A percentile compares a stretch with the other conserved stretches of the same genome.
These are phyloP conservation scores for Carpinus viminea DNA, from an alignment of 306 rosid species.

Conservation along the genomic window DNA sequence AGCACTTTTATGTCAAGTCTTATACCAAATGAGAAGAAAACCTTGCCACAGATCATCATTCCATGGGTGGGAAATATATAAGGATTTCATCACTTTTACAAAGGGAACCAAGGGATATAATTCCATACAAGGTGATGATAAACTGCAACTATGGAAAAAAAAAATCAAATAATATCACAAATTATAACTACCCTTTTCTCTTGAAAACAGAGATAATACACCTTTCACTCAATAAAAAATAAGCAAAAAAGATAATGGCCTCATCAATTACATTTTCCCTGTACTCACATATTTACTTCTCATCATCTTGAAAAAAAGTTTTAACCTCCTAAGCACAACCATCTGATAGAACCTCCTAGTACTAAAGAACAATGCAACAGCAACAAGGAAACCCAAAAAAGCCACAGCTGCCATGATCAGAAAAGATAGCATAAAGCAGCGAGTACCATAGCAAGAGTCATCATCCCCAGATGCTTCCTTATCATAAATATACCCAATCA, in stretches of 20 bases:
- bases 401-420: constrained; percentile 70
- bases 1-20: no score
- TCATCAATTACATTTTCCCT: not conserved
- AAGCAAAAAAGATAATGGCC: not conserved
- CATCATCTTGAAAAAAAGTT: constrained; percentile 28
- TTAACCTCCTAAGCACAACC: constrained; percentile 52
- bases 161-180: no score
- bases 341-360: constrained; percentile 61
- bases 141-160: not conserved
- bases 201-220: not conserved
- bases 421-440: constrained; percentile 76
- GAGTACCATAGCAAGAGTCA: constrained; percentile 61
- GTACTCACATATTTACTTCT: not conserved
- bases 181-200: not conserved
- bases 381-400: constrained; percentile 59
- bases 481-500: constrained; percentile 84
- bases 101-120: not conserved
- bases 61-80: no score
- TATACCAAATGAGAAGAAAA: no score
- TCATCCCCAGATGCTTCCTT: constrained; percentile 45
- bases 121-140: not conserved
- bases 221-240: not conserved
- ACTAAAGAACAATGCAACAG: constrained; percentile 61
- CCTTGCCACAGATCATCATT: no score
- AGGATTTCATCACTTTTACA: no score